Conservation (phyloP, 805 yeast genomes). For the Candida alai region DNA sequence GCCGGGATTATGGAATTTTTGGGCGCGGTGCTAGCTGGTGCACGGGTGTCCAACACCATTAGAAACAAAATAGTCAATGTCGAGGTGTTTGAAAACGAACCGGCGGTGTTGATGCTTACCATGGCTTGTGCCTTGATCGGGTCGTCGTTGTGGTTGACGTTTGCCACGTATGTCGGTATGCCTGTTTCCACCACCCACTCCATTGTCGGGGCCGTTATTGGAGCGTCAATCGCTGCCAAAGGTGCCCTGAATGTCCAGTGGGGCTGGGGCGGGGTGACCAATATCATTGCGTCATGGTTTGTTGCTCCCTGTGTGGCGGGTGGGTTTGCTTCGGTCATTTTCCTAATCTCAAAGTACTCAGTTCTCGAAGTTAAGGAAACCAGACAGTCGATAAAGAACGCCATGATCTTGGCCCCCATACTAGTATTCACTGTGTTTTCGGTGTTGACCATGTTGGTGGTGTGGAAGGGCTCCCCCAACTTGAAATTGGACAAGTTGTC, state of each 20-base stretch:
- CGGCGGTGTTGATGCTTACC: conserved; percentile 69
- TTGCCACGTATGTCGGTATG: conserved; percentile 65
- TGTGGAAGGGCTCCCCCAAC: conserved; percentile 77
- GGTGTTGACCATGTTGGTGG: conserved; percentile 70
- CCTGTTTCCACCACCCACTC: conserved; percentile 85
- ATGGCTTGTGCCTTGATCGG: conserved; percentile 77
- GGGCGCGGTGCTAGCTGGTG: conserved; percentile 72
- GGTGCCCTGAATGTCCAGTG: conserved; percentile 59
- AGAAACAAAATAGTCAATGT: conserved; percentile 60
- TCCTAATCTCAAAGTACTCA: conserved; percentile 53
- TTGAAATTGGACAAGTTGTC: conserved; percentile 53
- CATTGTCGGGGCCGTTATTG: conserved; percentile 71
- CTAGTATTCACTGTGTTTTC: conserved; percentile 58
- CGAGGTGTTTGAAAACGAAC: conserved; percentile 45
- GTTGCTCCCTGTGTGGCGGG: conserved; percentile 75
- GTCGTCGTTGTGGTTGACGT: conserved; percentile 63
- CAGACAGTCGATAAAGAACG: conserved; percentile 45
- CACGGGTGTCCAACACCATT: conserved; percentile 71
- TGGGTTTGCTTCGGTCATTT: conserved; percentile 52
- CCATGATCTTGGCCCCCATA: conserved; percentile 53
- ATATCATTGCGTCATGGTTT: conserved; percentile 77
- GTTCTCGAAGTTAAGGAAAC: conserved; percentile 57
- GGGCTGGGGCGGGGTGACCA: conserved; percentile 76
- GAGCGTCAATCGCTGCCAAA: conserved; percentile 69
- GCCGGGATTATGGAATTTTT: conserved; percentile 70